These are phyloP conservation scores for Castanea mollissima DNA, from an alignment of 306 rosid species.

Conservation along the genomic window DNA sequence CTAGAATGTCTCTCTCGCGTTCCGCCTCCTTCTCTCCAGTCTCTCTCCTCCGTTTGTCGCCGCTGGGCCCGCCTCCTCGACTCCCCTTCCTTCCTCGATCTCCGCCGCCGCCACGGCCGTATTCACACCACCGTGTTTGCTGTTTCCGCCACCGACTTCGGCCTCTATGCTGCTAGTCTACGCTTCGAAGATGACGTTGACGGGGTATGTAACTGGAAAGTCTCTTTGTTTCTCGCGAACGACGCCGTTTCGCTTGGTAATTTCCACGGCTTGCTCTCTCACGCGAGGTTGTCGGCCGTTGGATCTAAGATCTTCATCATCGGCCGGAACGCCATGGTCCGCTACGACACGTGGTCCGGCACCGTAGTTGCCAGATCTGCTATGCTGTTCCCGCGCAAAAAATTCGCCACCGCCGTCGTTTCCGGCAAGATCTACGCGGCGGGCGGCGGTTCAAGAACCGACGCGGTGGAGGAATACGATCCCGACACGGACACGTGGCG, in stretches of 20 bases:
- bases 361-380: constrained; percentile 37
- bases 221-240: constrained; percentile 34
- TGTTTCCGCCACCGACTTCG: constrained; percentile 40
- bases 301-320: constrained; percentile 52
- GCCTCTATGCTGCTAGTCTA: constrained; percentile 45
- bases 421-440: constrained; percentile 58
- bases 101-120: constrained; percentile 50
- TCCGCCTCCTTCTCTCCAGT: constrained; percentile 41
- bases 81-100: constrained; percentile 50
- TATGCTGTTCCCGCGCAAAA: constrained; percentile 53
- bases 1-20: constrained; percentile 58
- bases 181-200: constrained; percentile 5
- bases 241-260: constrained; percentile 25
- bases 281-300: constrained; percentile 51
- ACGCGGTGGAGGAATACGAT: constrained; percentile 60
- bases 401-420: constrained; percentile 51
- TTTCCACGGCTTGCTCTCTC: constrained; percentile 41
- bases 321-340: constrained; percentile 49
- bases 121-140: constrained; percentile 45
- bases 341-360: constrained; percentile 61
- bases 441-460: constrained; percentile 40
- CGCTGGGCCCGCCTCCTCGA: constrained; percentile 56
- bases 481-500: constrained; percentile 45
- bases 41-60: constrained; percentile 55
- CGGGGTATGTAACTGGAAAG: constrained; percentile 28